Base-by-base conservation (phyloP, 2,329 filamentous ascomycete genomes). In the Penicillium sp. region DNA sequence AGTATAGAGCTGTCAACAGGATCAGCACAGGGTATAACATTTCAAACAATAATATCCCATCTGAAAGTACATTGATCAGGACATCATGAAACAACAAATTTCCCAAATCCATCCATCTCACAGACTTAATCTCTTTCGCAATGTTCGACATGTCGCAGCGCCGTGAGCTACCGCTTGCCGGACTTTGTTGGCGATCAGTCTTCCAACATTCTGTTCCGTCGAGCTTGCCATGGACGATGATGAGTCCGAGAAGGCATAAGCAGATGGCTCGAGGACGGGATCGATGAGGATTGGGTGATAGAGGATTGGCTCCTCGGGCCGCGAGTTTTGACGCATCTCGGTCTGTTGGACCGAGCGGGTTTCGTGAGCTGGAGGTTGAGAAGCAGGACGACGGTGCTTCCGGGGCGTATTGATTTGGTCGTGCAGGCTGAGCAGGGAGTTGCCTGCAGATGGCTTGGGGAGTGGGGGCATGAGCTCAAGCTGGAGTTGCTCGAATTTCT, bases 401-500 rank as follows among this genome's bases (percentile, higher is more conserved):
- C 19, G 33, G 15, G n/a, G 26, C 37, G 37, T 24, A 26, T 42
- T 24, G 10, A 54, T 60, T 12, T 58, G 56, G 19, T 57, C 40
- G 42, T 65, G 53, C 13, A 59, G 40, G 15, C 28, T 56, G 30
- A 47, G 42, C 19, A 63, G 60, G 37, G 59, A 51, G 17, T 51
- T 30, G n/a, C 37, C 47, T 19, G 28, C 12, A 15, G 17, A 50
- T 15, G 56, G 38, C 28, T 37, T 53, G 2, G 62, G 47, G 24
- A 35, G 56, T 24, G 65, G 64, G 35, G 60, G 55, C 26, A 59
- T 15, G 1, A 56, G 56, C 49, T 69, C 65, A 19, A 66, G 59
- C 1, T 58, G 45, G 1, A 62, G 12, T 9, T 59, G 49, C 24
- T 26, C 15, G 2, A 55, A 19, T 1, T 45, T 26, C 35, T 33